phyloP scores from a whole-genome alignment of 345 rosid species.

The Gossypium herbaceum region DNA sequence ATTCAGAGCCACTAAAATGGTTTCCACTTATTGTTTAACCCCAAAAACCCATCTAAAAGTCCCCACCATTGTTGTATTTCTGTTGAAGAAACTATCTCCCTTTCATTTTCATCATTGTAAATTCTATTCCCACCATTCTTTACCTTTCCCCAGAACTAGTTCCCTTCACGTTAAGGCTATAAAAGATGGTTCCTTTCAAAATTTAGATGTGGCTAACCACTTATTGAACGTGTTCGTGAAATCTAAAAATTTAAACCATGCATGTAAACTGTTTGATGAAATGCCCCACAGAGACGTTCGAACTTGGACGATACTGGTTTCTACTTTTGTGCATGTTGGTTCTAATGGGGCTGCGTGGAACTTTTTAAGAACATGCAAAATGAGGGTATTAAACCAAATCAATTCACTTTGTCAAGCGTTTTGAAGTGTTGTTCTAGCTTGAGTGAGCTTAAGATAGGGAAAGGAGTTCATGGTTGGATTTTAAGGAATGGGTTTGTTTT shows the following conservation, averaged over 20 bases:
- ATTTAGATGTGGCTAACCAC: constrained; percentile 15
- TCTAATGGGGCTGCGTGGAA: constrained; percentile 17
- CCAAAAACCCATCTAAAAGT: too few species aligned
- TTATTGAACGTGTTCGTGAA: constrained; percentile 6
- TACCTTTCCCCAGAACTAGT: background rate
- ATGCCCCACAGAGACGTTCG: constrained; percentile 31
- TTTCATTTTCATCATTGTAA: background rate
- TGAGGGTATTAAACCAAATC: constrained; percentile 37
- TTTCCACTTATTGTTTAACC: background rate
- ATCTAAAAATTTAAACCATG: constrained; percentile 17
- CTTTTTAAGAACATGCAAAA: constrained; percentile 36
- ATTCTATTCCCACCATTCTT: background rate
- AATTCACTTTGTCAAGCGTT: constrained; percentile 45
- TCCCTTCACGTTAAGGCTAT: constrained; percentile 26
- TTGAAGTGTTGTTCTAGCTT: constrained; percentile 45
- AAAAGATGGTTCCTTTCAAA: constrained; percentile 29
- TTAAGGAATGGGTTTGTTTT: constrained; percentile 31
- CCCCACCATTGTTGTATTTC: background rate
- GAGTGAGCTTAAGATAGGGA: constrained; percentile 32
- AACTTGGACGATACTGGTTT: constrained; percentile 43
- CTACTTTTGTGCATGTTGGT: constrained; percentile 33
- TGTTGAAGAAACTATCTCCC: background rate
- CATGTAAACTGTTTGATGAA: constrained; percentile 31
- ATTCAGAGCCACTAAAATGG: background rate
- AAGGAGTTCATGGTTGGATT: constrained; percentile 51